These are phyloP conservation scores for Pilasporangium apinafurcum DNA, from an alignment of 352 stramenopile species.

Conservation along the genomic window DNA sequence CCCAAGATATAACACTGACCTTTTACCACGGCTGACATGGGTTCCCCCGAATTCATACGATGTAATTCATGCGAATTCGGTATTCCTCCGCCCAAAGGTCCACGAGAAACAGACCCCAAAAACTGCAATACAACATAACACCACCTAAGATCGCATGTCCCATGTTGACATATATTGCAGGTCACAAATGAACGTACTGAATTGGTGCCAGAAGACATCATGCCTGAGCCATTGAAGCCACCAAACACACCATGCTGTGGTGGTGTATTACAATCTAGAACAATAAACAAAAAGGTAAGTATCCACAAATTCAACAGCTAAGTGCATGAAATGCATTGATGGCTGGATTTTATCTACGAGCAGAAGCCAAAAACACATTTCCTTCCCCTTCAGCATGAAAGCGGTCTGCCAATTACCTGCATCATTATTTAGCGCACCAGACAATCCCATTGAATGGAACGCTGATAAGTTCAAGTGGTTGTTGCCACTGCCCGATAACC, in stretches of 20 bases:
- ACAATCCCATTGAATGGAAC: constrained; percentile 47
- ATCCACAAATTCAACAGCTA: too few species aligned
- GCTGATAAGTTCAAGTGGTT: constrained; percentile 33
- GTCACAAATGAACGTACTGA: constrained; percentile 28
- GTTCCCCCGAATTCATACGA: constrained; percentile 45
- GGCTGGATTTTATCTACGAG: too few species aligned
- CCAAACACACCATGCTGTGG: constrained; percentile 20
- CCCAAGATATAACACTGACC: constrained; percentile 6
- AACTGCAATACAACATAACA: constrained; percentile 27
- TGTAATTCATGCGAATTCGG: constrained; percentile 45
- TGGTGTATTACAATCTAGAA: too few species aligned
- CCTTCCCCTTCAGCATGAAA: too few species aligned
- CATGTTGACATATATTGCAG: not conserved
- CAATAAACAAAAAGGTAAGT: too few species aligned
- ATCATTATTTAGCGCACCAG: constrained; percentile 19
- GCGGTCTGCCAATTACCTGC: too few species aligned
- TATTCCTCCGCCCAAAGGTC: constrained; percentile 16
- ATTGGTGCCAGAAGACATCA: constrained; percentile 26
- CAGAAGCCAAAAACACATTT: too few species aligned
- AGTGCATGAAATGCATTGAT: too few species aligned
- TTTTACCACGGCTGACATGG: constrained; percentile 20
- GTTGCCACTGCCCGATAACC: constrained; percentile 11
- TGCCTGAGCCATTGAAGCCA: constrained; percentile 32
- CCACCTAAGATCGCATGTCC: too few species aligned
- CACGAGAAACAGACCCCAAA: constrained; percentile 26